Base-by-base conservation (phyloP, 306 rosid species). In the Lathyrus tuberosus region DNA sequence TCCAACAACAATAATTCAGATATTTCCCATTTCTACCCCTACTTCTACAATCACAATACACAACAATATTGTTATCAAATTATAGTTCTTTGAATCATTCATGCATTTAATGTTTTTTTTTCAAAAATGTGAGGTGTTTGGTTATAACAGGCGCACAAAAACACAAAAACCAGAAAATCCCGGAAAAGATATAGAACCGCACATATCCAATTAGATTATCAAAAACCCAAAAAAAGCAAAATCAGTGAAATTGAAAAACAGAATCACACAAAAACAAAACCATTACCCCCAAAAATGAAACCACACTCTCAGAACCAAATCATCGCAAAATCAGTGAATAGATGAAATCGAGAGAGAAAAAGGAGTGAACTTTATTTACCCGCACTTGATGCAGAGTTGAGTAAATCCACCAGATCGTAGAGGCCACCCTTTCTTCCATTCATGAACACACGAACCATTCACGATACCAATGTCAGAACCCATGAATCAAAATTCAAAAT, bases 341-440 rank as follows among this genome's bases (percentile, higher is more conserved):
- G 67, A 67, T 40, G 15, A 46, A 79, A 80, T 24, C 3, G 74
- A 81, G 8, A 64, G 22, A 54, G 42, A 12, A 51, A 51, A 69
- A 20, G 72, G 43, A 28, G 26, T 38, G 26, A 40, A 65, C 77
- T 58, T 72, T 72, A 46, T 51, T 51, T 91, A 94, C 99, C 99
- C 99, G 92, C 99, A 94, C 64, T 74, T 77, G 76, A 15, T 73
- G 80, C 99, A 94, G 40, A 91, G 89, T 80, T 86, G 83, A n/a
- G 96, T 92, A 31, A 85, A 94, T 84, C 95, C 95, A 78, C 92
- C 97, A 71, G 95, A 86, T 91, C 95, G 84, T 51, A 91, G 65
- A 71, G 85, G 81, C 99, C 99, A 94, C 20, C 99, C 99, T 71
- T 70, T 87, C 84, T 83, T 91, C 95, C 97, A 88, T 44, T 91